Percentiles rank a stretch among this genome's conserved stretches.
Conservation (phyloP, 2,329 filamentous ascomycete species). For the Aureobasidium sp. region DNA sequence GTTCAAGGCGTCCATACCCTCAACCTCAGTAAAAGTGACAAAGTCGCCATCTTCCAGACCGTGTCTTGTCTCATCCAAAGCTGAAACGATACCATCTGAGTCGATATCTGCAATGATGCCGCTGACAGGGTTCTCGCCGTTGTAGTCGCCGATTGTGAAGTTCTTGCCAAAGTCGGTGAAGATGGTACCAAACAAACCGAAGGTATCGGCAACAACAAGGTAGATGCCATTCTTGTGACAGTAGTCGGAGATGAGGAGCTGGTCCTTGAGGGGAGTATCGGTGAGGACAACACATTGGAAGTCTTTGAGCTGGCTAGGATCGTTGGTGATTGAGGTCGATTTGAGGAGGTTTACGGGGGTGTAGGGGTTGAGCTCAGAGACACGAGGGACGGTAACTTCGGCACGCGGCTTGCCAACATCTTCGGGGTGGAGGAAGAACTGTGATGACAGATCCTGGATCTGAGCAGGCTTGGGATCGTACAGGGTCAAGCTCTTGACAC, state of each 20-base stretch:
- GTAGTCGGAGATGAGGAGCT: constrained; percentile 81
- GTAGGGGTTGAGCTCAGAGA: constrained; percentile 93
- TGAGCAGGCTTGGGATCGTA: constrained; percentile 80
- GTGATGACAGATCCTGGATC: constrained; percentile 85
- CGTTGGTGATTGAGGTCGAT: constrained; percentile 58
- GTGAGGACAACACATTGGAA: constrained; percentile 93
- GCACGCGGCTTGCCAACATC: constrained; percentile 93
- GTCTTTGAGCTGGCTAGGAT: constrained; percentile 76
- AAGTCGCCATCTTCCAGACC: constrained; percentile 94
- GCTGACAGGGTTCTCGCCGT: constrained; percentile 76
- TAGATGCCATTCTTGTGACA: constrained; percentile 93
- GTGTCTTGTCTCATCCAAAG: constrained; percentile 88
- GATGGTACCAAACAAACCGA: constrained; percentile 87
- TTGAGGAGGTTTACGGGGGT: constrained; percentile 77
- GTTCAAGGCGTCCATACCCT: constrained; percentile 88
- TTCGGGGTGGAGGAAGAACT: constrained; percentile 86
- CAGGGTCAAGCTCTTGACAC: constrained; percentile 93
- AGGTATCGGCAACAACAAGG: constrained; percentile 79
- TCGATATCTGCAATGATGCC: constrained; percentile 89
- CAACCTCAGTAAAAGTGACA: constrained; percentile 87
- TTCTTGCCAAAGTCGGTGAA: constrained; percentile 97
- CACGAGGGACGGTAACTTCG: constrained; percentile 74
- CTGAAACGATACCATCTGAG: constrained; percentile 83
- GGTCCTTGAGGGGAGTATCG: constrained; percentile 69
- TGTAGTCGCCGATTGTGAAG: constrained; percentile 84